Evolutionary conservation across 2,329 filamentous ascomycete genomes (phyloP), one percentile per base, ranked within the genome.

Genomic region (Exophiala xenobiotica): DNA sequence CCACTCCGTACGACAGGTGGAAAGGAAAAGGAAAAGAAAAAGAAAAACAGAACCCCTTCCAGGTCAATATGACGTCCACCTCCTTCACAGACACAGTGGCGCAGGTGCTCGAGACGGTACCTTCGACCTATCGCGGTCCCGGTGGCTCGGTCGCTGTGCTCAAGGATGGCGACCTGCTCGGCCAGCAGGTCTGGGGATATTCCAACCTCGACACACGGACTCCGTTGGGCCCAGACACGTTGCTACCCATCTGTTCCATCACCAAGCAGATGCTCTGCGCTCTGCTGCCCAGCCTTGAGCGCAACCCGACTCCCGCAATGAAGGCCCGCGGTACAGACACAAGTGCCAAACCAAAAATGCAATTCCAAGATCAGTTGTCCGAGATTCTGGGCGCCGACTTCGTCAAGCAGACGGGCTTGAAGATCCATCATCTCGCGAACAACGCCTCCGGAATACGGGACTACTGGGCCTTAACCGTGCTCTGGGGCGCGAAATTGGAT

Each of bases 191-290:
- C 31, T 76, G 73, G 71, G 74, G 74, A 27, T 75, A 68, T 45
- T 71, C 73, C 16, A 65, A 76, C 59, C 48, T 75, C 16, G 64
- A 72, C n/a, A 42, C 56, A 6, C 65, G 67, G 4, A 67, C 70
- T 18, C 66, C 64, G 4, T 64, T 76, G 56, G 67, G 63, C 0
- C 35, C 67, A 3, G 51, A 67, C 3, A 74, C 66, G 1, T 63
- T 65, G 7, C 97, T 76, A 16, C 73, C 73, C 8, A 75, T 76
- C 49, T 76, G 74, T 56, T 75, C 73, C 4, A 76, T 75, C 52
- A 68, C 72, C 2, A 76, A 76, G 57, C 74, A 76, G 46, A 71
- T 51, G 20, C 20, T 51, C n/a, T 51, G 20, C 33, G 26, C 11
- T 4, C 53, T 70, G 3, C 51, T 74, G 41, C 57, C 65, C 3